Base-by-base conservation (phyloP, 2,329 filamentous ascomycete genomes). In the Penicillium janthinellum region DNA sequence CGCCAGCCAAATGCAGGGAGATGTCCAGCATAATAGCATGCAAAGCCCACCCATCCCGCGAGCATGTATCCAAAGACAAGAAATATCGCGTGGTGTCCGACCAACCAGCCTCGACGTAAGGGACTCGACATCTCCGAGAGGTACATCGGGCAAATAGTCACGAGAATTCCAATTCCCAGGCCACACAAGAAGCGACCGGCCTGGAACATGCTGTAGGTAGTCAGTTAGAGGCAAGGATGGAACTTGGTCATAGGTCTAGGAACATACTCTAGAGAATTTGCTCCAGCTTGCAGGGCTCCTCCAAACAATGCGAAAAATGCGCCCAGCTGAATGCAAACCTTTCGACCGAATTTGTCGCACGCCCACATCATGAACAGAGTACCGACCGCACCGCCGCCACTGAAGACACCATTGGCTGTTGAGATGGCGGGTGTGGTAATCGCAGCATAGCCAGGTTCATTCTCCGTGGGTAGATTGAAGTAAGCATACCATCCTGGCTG, bases 401-500 rank as follows among this genome's bases (percentile, higher is more conserved):
- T 80, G 67, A 80, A 82, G 0, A 82, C 68, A 2, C 81, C 80
- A 67, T 83, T 83, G 38, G 78, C 79, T 0, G 81, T 82, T 2
- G 80, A 78, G 31, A 83, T 82, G 6, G 76, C 77, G 7, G 77
- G 73, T 0, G 81, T 81, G 1, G 81, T 83, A 31, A 70, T 78
- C 4, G 73, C 73, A n/a, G 68, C 75, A 61, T 83, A 83, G 52
- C 80, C 81, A 0, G 72, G 70, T 56, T 81, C 73, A 12, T 77
- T 79, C 35, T 77, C 68, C 11, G 60, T 61, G 0, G 81, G 81
- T 10, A 84, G 75, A 45, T 79, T 64, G 65, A 84, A 83, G 69
- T 78, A 83, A 17, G 67, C 60, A 64, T 82, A 84, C 80, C 81
- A 84, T 61, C 81, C 81, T 3, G 81, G 80, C 56, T 84, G 81